A percentile compares a stretch with the other conserved stretches of the same genome.
Conservation (phyloP, 2,329 filamentous ascomycete species). For the Fusarium sp. region DNA sequence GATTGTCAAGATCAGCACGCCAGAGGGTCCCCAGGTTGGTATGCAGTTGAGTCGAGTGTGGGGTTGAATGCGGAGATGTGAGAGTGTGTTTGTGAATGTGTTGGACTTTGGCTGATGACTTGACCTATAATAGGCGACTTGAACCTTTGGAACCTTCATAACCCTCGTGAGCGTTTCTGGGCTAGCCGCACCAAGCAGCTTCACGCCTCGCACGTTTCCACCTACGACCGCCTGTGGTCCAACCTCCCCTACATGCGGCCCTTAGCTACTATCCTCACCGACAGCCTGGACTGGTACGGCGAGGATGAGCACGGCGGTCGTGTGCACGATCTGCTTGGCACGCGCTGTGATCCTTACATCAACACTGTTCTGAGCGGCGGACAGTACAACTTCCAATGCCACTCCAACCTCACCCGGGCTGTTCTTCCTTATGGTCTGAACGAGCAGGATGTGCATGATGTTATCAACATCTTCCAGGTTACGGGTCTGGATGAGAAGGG, state of each 20-base stretch:
- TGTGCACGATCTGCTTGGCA: constrained; percentile 84
- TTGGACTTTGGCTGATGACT: constrained; percentile 2
- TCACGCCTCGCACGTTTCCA: constrained; percentile 79
- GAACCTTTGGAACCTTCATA: constrained; percentile 83
- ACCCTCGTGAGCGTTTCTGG: constrained; percentile 87
- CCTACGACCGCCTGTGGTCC: constrained; percentile 81
- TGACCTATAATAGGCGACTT: constrained; percentile 69
- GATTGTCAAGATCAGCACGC: constrained; percentile 80
- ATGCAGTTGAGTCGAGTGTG: constrained; percentile 23
- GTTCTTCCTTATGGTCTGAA: constrained; percentile 75
- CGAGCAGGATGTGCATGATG: constrained; percentile 84
- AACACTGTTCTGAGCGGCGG: constrained; percentile 78
- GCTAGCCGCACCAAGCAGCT: constrained; percentile 82
- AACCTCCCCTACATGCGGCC: constrained; percentile 82
- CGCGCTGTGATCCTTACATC: constrained; percentile 87
- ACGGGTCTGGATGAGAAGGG: constrained; percentile 80
- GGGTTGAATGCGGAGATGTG: neutral
- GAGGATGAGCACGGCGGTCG: constrained; percentile 72
- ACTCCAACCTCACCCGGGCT: constrained; percentile 82
- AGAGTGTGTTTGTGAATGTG: neutral
- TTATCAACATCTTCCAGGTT: constrained; percentile 88
- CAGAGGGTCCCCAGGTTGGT: constrained; percentile 81
- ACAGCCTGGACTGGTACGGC: constrained; percentile 74
- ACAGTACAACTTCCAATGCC: constrained; percentile 84
- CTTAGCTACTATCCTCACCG: constrained; percentile 75